Base-by-base conservation (phyloP, 306 rosid genomes). In the Coriaria nepalensis region DNA sequence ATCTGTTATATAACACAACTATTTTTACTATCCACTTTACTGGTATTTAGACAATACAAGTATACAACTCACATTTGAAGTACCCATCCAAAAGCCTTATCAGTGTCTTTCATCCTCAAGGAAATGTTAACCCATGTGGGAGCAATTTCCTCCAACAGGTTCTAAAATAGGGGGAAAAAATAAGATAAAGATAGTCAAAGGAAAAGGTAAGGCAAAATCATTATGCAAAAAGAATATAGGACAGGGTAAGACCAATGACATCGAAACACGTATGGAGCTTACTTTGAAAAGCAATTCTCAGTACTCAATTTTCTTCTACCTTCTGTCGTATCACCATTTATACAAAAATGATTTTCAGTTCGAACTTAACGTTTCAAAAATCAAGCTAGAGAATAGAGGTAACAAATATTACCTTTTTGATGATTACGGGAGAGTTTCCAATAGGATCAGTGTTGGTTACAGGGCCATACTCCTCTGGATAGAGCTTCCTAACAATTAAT, bases 71-170 rank as follows among this genome's bases (percentile, higher is more conserved):
- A 87, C 96, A 87, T 87, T 73, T 87, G 94, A 63, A 82, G 96
- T 71, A 83, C 96, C 96, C 94, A 87, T 66, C 96, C 96, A 43
- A 87, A 87, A 64, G 84, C 68, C 78, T 87, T 80, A 69, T 87
- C 96, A 0, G 96, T 78, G 64, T 73, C 87, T 71, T 87, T 87
- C 94, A 87, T 87, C 71, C 61, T 71, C 78, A 87, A 65, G 7
- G 96, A 87, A 56, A 83, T 11, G 48, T 87, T 87, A 71, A 87
- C 96, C 96, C 96, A 87, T 4, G 96, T 82, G n/a, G 96, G 96
- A 67, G 96, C 85, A 65, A 87, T 87, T 44, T 87, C 96, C 79
- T 87, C 94, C 50, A 87, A 57, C 55, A 78, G n/a, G 45, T 78
- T 71, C 96, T 87, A 78, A 50, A 49, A 53, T 6, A 68, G 47